Conservation (phyloP, 2,329 filamentous ascomycete species). For the Cytospora mali region DNA sequence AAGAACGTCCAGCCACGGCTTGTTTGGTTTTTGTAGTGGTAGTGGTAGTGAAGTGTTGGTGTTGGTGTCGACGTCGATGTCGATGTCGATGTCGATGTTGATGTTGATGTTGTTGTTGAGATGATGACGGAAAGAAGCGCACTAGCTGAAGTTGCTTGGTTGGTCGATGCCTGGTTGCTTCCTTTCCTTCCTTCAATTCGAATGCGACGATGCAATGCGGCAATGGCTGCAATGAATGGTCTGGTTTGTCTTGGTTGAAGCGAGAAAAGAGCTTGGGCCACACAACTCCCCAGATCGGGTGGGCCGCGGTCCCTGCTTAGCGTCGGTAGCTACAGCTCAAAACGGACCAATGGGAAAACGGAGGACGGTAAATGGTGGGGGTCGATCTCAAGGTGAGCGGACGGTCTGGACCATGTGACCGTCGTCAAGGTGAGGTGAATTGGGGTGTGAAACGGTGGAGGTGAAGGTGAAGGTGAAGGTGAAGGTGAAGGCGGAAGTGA, state of each 20-base stretch:
- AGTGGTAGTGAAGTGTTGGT: too few relatives aligned
- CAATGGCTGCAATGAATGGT: background rate
- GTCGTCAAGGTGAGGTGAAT: background rate
- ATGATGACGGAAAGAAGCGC: background rate
- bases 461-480: background rate
- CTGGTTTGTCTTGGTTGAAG: too few relatives aligned
- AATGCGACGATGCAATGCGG: background rate
- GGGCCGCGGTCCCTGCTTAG: constrained; percentile 18
- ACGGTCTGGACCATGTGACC: background rate
- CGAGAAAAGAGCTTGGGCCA: constrained; percentile 22
- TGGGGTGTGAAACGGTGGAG: background rate
- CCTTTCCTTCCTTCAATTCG: background rate
- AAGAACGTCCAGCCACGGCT: background rate
- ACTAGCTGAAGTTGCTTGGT: background rate
- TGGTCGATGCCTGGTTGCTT: too few relatives aligned
- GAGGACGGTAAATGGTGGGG: background rate
- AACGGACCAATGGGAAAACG: constrained; percentile 7
- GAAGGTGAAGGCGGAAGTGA: background rate
- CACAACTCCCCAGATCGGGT: background rate
- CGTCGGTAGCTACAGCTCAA: constrained; percentile 20
- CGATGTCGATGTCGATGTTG: background rate
- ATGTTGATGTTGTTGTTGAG: background rate
- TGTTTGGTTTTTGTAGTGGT: too few relatives aligned
- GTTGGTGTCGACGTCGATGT: background rate
- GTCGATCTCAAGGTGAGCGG: background rate